Base-by-base conservation (phyloP, 202 grass and related monocot genomes). In the Alloteropsis angusta region DNA sequence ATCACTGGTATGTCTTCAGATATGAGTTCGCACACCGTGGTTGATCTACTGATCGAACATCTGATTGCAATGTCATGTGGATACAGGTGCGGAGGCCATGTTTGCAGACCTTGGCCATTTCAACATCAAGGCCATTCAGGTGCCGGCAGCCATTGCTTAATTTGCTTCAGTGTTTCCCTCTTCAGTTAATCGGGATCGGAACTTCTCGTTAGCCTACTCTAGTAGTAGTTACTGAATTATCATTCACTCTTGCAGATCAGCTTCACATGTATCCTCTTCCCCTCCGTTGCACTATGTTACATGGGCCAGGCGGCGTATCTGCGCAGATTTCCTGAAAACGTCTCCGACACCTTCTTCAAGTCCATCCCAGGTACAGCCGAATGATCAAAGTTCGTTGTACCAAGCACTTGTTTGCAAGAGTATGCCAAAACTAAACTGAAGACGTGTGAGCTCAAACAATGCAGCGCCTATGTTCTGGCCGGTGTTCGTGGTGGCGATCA, bases 91-190 rank as follows among this genome's bases (percentile, higher is more conserved):
- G 5, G 92, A 95, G 72, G 89, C 89, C 44, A 91, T 91, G 89
- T 95, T 91, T 64, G 92, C 92, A 9, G 89, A 95, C 65, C 69
- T 95, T 30, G 92, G 92, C 11, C 92, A 95, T 68, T 93, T 93
- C 77, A 86, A 74, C 52, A 77, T 90, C 76, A 84, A 58, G 75
- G 77, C 91, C 41, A 80, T 93, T 79, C 91, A 90, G 87, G 90
- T 92, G 34, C 17, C 6, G 60, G 6, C 12, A 45, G 28, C 3
- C 46, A 19, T 34, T 36, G 28, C n/a, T 23, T 15, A 54, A 6
- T 12, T 44, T 36, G 44, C 17, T 70, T 34, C 25, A 70, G 25
- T 35, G 15, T 19, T 49, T 13, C 21, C 4, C 9, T 38, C 17
- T 69, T 54, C 56, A 18, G 6, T 19, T 45, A 5, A 5, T 19